phyloP scores from a whole-genome alignment of 192 early-diverging fungal genomes.

The Phycomyces nitens region DNA sequence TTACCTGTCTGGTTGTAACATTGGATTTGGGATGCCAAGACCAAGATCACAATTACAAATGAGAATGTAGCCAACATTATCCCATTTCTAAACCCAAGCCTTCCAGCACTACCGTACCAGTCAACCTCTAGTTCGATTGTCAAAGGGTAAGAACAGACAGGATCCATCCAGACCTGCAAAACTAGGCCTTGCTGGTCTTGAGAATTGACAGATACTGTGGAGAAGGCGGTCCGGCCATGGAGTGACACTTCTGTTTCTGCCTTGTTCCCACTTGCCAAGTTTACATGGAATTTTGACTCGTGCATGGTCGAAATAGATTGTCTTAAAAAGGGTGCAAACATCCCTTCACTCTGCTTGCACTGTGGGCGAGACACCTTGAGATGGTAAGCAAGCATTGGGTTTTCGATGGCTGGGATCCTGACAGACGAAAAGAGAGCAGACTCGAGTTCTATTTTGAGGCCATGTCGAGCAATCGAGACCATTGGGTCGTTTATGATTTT shows the following conservation, averaged over 20 bases:
- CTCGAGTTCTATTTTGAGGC: constrained; percentile 15
- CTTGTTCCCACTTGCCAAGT: constrained; percentile 25
- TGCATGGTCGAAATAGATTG: constrained; percentile 55
- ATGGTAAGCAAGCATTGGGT: constrained; percentile 47
- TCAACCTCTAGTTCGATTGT: constrained; percentile 52
- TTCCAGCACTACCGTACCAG: constrained; percentile 67
- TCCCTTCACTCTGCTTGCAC: constrained; percentile 16
- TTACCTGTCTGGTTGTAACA: constrained; percentile 32
- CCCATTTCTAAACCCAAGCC: constrained; percentile 66
- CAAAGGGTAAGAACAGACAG: constrained; percentile 40
- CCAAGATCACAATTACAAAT: constrained; percentile 59
- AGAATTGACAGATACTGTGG: constrained; percentile 12
- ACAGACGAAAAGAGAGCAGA: constrained; percentile 37
- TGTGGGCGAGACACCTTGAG: constrained; percentile 37
- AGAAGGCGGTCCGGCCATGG: constrained; percentile 50
- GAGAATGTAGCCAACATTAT: constrained; percentile 66
- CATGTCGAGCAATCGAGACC: constrained; percentile 24
- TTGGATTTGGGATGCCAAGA: constrained; percentile 44
- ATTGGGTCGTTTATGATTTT: constrained; percentile 33
- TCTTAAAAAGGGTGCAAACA: constrained; percentile 47
- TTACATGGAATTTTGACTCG: constrained; percentile 53
- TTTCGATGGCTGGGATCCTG: constrained; percentile 49
- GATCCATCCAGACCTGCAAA: constrained; percentile 54
- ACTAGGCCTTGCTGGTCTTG: constrained; percentile 35
- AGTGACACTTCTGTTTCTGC: constrained; percentile 36